Percentiles rank a stretch among this genome's conserved stretches.
These are phyloP conservation scores for Eleusine coracana DNA, from an alignment of 176 grass and related monocot species.

Conservation along the genomic window DNA sequence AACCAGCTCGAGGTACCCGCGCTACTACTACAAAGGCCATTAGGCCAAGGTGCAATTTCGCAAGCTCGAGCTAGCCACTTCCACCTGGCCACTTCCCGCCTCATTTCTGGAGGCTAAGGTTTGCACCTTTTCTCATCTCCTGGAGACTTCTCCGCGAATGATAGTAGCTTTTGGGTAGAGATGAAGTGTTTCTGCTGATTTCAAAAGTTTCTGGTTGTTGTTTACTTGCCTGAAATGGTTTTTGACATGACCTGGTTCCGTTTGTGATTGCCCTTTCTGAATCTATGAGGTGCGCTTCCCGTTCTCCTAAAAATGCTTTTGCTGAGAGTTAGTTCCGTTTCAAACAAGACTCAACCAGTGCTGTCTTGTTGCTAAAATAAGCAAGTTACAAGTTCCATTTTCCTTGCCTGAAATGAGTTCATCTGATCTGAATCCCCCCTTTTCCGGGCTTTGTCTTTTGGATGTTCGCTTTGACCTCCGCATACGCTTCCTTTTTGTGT, in stretches of 20 bases:
- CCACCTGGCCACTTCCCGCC: conserved; percentile 32
- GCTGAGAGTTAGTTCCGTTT: neutral
- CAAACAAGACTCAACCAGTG: neutral
- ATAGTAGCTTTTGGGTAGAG: neutral
- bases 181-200: neutral
- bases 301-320: conserved; percentile 1
- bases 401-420: conserved; percentile 15
- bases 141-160: neutral
- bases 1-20: conserved; percentile 12
- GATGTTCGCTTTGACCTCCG: conserved; percentile 37
- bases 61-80: conserved; percentile 30
- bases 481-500: neutral
- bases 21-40: neutral
- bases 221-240: conserved; percentile 41
- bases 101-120: neutral
- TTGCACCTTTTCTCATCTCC: conserved; percentile 14
- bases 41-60: conserved; percentile 37
- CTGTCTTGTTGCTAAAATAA: conserved; percentile 39
- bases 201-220: neutral
- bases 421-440: conserved; percentile 20
- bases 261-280: conserved; percentile 5
- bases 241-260: conserved; percentile 31
- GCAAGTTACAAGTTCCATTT: conserved; percentile 20
- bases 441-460: conserved; percentile 16
- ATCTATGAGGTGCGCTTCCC: neutral